Evolutionary conservation across 2,329 filamentous ascomycete genomes (phyloP), one percentile per base, ranked within the genome.

Genomic region (Penicillium janthinellum): DNA sequence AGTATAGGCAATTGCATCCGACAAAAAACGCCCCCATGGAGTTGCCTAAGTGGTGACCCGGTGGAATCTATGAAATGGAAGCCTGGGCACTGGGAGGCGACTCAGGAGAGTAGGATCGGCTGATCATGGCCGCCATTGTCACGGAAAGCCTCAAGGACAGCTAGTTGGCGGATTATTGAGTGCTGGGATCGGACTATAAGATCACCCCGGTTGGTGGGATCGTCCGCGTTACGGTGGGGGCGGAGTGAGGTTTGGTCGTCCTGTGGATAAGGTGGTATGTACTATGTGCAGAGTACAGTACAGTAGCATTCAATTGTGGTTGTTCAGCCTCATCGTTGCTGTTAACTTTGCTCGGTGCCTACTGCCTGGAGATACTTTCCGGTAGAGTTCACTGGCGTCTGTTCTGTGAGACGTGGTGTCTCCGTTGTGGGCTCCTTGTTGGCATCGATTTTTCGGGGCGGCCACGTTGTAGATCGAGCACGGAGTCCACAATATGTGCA

Each of bases 1-100:
- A 28, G 42, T 59, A 42, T 28, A 48, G 58, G 59, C 56, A 63
- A 50, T 61, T 41, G 37, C 57, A 61, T 63, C 56, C 61, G 58
- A 59, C 50, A 45, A 34, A 3, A 31, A 31, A 2, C 6, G 31
- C 7, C 31, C 28, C 31, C 31, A 31, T 17, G 28, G 14, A 28
- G 1, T 28, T 15, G 28, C 25, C 12, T 57, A 53, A 53, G 54
- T n/a, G 37, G 34, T 37, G 17, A 4, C 25, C 34, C 34, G 17
- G 47, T 38, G 22, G 35, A 6, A 25, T 35, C 38, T 20, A 31
- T 42, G 34, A 38, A 5, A 11, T 42, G 44, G 31, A 31, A 31
- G 31, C 31, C 31, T 31, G 31, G 5, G 7, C 25, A 28, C 4
- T 28, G 25, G 47, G 11, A 20, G 20, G 20, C 20, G 20, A 20